Base-by-base conservation (phyloP, 208 protist species). In the Trypanosoma congolense region DNA sequence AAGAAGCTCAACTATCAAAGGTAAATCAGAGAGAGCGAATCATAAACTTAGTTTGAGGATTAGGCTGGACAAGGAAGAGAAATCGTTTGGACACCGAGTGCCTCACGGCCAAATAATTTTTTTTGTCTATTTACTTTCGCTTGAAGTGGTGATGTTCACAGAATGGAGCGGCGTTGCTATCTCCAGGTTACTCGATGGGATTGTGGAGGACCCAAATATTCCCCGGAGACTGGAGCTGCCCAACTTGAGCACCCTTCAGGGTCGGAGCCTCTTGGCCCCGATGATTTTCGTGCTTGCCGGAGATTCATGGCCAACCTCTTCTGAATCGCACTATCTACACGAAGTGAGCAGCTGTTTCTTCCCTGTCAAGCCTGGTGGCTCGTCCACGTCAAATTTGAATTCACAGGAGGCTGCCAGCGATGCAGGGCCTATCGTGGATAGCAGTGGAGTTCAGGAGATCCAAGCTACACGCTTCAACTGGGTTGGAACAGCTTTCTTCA, bases 261-360 rank as follows among this genome's bases (percentile, higher is more conserved):
- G 43, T 10, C 44, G 24, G 3, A 29, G 18, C n/a, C 59, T 50
- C 55, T 25, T 52, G 10, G 42, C 43, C 16, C 62, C 69, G 1
- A 62, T 65, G 45, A 47, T 70, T 56, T 70, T 64, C 56, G 26
- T 75, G 24, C 58, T 57, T 57, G 16, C 24, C 24, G 44, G 51
- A 40, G 53, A 68, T n/a, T 35, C 60, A n/a, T 84, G 73, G 73
- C 73, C 73, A 47, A 44, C 35, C 16, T 41, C 43, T 25, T 55
- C 80, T 35, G 41, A 65, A 14, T 63, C 67, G 4, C 77, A 68
- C 65, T 65, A 56, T 22, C 60, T 84, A 25, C 76, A 59, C 24
- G 65, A 75, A 28, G 57, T 77, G 54, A 77, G 61, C 29, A 44
- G 68, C 36, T 45, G 58, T 51, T 55, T 24, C 31, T 56, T 67